Percentiles rank a stretch among this genome's conserved stretches.
phyloP scores from a whole-genome alignment of 2,329 filamentous ascomycete genomes.

The Penicillium hordei region DNA sequence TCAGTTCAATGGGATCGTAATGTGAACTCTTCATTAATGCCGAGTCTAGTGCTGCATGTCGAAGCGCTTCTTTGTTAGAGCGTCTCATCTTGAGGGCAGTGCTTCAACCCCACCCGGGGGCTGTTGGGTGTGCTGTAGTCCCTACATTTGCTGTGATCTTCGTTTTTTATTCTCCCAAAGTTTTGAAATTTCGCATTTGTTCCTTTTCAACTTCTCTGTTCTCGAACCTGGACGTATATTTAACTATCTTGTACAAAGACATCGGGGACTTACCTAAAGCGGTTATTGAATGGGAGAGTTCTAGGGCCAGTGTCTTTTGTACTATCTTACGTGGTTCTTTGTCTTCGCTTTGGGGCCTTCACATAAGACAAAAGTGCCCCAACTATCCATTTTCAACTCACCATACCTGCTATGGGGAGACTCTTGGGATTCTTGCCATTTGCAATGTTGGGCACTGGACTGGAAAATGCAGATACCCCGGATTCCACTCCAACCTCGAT shows the following conservation, averaged over 20 bases:
- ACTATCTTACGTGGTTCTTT: background rate
- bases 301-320: background rate
- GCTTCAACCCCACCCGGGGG: conserved; percentile 2
- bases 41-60: background rate
- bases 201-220: background rate
- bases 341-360: background rate
- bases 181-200: background rate
- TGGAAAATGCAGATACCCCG: background rate
- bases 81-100: conserved; percentile 5
- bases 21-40: background rate
- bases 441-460: background rate
- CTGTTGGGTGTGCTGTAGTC: background rate
- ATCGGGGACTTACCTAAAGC: background rate
- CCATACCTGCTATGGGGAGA: background rate
- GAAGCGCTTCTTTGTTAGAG: conserved; percentile 6
- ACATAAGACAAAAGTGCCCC: conserved; percentile 6
- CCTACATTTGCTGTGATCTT: background rate
- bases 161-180: background rate
- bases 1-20: background rate
- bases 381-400: background rate
- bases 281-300: background rate
- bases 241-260: background rate
- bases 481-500: no score
- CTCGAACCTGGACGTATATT: background rate
- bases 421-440: background rate